These are phyloP conservation scores for Fusarium gaditjirri DNA, from an alignment of 2,329 filamentous ascomycete genomes.

Conservation along the genomic window DNA sequence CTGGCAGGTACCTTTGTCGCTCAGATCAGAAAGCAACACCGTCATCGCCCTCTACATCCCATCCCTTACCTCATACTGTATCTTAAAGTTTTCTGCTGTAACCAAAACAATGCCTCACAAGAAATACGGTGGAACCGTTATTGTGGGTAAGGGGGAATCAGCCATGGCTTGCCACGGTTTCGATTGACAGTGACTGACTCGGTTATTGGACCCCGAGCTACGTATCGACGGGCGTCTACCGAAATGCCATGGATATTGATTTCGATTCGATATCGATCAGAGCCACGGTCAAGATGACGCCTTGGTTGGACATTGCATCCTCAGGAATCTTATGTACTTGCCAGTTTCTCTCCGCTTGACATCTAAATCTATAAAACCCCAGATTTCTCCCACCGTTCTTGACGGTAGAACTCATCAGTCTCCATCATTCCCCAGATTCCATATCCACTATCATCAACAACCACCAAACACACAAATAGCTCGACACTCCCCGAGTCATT, in stretches of 20 bases:
- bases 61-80: conserved; percentile 41
- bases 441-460: conserved; percentile 24
- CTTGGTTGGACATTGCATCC: conserved; percentile 19
- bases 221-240: conserved; percentile 37
- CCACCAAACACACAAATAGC: conserved; percentile 23
- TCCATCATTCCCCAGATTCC: conserved; percentile 35
- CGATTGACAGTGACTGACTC: conserved; percentile 33
- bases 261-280: conserved; percentile 36
- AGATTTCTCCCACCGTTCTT: conserved; percentile 52
- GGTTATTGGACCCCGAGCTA: conserved; percentile 35
- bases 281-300: conserved; percentile 27
- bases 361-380: conserved; percentile 49
- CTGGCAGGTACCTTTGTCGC: conserved; percentile 30
- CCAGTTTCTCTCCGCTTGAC: conserved; percentile 14
- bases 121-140: conserved; percentile 38
- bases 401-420: conserved; percentile 49
- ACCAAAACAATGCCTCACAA: conserved; percentile 11
- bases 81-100: conserved; percentile 21
- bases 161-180: conserved; percentile 39
- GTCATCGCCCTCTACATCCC: conserved; percentile 39
- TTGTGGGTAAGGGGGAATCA: conserved; percentile 39
- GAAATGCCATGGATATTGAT: conserved; percentile 16
- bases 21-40: conserved; percentile 22
- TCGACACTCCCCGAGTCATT: conserved; percentile 8
- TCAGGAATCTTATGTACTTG: conserved; percentile 28